Conservation (phyloP, 768 basidiomycete genomes). For the Leccinum subtestaceum region DNA sequence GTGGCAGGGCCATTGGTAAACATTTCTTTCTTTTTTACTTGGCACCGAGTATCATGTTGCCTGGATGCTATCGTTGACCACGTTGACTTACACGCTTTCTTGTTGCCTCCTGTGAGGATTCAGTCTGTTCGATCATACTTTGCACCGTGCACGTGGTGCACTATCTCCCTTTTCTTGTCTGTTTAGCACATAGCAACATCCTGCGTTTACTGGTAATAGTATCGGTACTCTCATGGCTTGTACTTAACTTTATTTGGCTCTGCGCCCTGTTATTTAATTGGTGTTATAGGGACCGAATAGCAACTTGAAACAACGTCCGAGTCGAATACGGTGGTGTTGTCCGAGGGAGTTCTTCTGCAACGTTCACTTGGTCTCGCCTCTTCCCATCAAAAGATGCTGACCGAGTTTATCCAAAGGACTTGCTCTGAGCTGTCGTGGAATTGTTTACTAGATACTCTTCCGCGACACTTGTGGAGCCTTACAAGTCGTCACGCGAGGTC, state of each 20-base stretch:
- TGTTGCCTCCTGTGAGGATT: conserved; percentile 2
- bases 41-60: neutral
- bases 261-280: neutral
- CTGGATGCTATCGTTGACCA: neutral
- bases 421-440: conserved; percentile 3
- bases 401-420: conserved; percentile 8
- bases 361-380: neutral
- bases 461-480: conserved; percentile 10
- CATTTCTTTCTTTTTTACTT: neutral
- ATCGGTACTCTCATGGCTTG: neutral
- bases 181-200: conserved; percentile 5
- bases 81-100: conserved; percentile 1
- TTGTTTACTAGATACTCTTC: conserved; percentile 2
- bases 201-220: conserved; percentile 4
- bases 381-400: conserved; percentile 5
- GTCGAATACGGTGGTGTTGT: neutral
- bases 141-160: conserved; percentile 4
- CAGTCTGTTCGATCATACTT: conserved; percentile 9
- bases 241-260: neutral
- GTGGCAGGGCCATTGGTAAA: neutral
- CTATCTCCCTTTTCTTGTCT: conserved; percentile 3
- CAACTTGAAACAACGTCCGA: too few species aligned
- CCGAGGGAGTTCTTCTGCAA: neutral
- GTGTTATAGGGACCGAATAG: neutral
- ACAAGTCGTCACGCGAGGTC: conserved; percentile 14